Percentiles rank a stretch among this genome's conserved stretches.
Conservation (phyloP, 164 flowering plant genomes). For the Tetrastigma voinierianum region DNA sequence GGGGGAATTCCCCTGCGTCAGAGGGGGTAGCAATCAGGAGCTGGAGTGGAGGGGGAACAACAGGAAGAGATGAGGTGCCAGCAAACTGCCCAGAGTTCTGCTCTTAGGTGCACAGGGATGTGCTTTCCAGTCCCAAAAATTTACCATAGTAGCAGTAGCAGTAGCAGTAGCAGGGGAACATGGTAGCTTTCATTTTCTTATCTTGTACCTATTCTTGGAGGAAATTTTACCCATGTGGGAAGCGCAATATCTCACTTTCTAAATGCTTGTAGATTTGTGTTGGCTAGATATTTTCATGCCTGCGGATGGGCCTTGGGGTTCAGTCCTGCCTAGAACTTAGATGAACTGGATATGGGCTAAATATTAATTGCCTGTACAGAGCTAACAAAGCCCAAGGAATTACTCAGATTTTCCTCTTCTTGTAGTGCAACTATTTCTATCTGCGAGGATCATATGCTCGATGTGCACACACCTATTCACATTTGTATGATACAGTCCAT, state of each 20-base stretch:
- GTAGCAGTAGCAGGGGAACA: neutral
- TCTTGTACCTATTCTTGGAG: neutral
- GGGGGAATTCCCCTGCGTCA: constrained; percentile 53
- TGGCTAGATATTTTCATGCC: no score
- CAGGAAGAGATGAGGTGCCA: neutral
- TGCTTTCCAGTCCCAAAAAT: constrained; percentile 26
- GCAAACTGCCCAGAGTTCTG: constrained; percentile 4
- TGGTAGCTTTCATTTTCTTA: neutral
- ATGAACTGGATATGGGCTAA: no score
- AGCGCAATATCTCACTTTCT: neutral
- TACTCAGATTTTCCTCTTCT: no score
- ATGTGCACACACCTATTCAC: no score
- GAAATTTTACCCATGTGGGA: neutral
- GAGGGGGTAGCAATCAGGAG: constrained; percentile 52
- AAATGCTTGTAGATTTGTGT: neutral
- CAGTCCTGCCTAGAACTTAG: no score
- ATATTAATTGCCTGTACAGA: no score
- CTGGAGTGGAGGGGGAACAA: constrained; percentile 55
- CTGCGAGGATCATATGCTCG: no score
- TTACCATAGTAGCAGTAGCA: no score
- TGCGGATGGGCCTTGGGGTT: no score
- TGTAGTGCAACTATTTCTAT: no score
- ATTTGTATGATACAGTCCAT: no score
- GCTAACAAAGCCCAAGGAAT: no score
- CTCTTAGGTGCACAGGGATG: constrained; percentile 7